A percentile compares a stretch with the other conserved stretches of the same genome.
phyloP scores from a whole-genome alignment of 1,284 basidiomycete genomes.

The Puccinia coronata region DNA sequence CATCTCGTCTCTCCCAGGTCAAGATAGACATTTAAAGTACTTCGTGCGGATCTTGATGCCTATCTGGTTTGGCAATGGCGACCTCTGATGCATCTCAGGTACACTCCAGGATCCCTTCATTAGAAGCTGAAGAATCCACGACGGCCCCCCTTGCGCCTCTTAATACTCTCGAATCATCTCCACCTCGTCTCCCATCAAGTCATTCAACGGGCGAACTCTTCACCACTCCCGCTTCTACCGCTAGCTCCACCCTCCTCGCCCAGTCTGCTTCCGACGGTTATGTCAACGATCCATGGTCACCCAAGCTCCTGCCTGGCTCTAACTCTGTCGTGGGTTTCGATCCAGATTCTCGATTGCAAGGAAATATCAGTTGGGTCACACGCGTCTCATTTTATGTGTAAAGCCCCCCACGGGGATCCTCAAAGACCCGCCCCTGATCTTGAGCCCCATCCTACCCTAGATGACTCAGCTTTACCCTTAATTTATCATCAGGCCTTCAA shows the following conservation, averaged over 20 bases:
- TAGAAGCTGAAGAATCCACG: neutral
- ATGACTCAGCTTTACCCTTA: conserved; percentile 74
- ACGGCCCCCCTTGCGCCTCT: too few species aligned
- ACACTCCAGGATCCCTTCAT: neutral
- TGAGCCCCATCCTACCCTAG: conserved; percentile 59
- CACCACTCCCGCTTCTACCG: conserved; percentile 11
- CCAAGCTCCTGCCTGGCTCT: neutral
- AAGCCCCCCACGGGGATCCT: neutral
- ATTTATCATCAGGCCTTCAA: conserved; percentile 74
- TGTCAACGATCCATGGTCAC: conserved; percentile 45
- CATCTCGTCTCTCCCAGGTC: neutral
- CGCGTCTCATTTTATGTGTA: neutral
- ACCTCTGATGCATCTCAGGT: neutral
- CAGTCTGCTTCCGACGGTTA: conserved; percentile 28
- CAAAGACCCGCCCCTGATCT: neutral
- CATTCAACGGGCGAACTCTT: conserved; percentile 30
- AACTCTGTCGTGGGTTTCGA: conserved; percentile 12
- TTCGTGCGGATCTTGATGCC: too few species aligned
- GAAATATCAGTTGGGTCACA: neutral
- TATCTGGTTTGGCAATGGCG: neutral
- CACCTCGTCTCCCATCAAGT: conserved; percentile 1
- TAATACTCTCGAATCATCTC: neutral
- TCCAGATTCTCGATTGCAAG: conserved; percentile 9
- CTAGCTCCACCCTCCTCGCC: conserved; percentile 10
- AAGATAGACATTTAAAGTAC: neutral